A percentile compares a stretch with the other conserved stretches of the same genome.
Conservation (phyloP, 805 yeast genomes). For the Torulaspora maleeae region DNA sequence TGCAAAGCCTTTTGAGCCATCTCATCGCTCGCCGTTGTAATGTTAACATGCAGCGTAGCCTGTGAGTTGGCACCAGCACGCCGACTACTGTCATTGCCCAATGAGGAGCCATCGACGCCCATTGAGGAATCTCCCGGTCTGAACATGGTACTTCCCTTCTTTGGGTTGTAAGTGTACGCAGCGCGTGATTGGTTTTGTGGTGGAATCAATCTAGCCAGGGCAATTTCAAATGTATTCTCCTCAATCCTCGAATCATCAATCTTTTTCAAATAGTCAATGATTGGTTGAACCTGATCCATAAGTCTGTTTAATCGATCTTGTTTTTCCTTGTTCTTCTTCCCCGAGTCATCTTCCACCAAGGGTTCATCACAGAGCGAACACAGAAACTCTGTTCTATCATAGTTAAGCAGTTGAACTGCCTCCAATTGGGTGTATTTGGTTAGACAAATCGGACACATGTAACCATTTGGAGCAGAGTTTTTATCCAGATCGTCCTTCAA, state of each 20-base stretch:
- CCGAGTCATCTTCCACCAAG: conserved; percentile 82
- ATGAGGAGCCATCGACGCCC: conserved; percentile 29
- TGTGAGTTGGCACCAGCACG: conserved; percentile 61
- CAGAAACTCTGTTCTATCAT: conserved; percentile 71
- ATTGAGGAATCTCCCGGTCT: conserved; percentile 34
- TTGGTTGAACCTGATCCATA: conserved; percentile 86
- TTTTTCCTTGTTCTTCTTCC: conserved; percentile 71
- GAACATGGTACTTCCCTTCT: conserved; percentile 42
- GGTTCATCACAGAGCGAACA: conserved; percentile 80
- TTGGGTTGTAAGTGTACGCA: conserved; percentile 59
- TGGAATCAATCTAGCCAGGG: conserved; percentile 78
- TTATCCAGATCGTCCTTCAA: conserved; percentile 79
- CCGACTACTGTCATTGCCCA: conserved; percentile 40
- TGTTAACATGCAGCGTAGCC: conserved; percentile 85
- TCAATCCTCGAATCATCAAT: conserved; percentile 76
- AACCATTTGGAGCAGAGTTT: conserved; percentile 89
- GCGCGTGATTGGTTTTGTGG: conserved; percentile 68
- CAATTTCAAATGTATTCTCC: conserved; percentile 84
- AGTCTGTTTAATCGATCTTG: conserved; percentile 77
- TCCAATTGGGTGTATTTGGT: conserved; percentile 80
- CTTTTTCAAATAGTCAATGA: conserved; percentile 74
- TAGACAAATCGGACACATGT: conserved; percentile 80
- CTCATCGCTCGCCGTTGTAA: conserved; percentile 81
- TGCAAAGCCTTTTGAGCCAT: conserved; percentile 59
- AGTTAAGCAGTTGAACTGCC: conserved; percentile 75